Percentiles rank a stretch among this genome's conserved stretches.
These are phyloP conservation scores for Streptanthus diversifolius DNA, from an alignment of 345 rosid species.

Conservation along the genomic window DNA sequence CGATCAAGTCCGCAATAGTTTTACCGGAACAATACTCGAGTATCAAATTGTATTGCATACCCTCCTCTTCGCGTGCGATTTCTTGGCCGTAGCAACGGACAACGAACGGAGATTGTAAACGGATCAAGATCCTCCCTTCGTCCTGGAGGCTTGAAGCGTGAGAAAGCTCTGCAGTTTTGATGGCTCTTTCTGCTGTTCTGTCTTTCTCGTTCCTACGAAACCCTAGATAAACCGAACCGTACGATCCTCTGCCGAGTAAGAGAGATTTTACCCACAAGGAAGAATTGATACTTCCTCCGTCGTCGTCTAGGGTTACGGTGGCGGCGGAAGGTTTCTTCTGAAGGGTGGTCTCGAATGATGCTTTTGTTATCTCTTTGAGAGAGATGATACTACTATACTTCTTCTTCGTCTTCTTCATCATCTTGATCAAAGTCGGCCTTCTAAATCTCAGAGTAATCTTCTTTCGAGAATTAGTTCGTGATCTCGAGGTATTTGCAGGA, in stretches of 20 bases:
- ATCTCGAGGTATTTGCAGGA: too few species aligned
- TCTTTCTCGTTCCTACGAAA: background rate
- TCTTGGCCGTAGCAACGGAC: constrained; percentile 6
- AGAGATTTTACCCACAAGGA: constrained; percentile 9
- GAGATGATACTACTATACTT: background rate
- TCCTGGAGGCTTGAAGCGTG: background rate
- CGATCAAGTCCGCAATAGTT: background rate
- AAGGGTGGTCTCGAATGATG: background rate
- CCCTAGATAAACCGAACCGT: constrained; percentile 14
- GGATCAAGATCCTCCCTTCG: background rate
- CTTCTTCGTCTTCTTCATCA: background rate
- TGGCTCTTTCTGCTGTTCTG: background rate
- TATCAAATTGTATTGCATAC: background rate
- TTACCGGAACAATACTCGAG: constrained; percentile 14
- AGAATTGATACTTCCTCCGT: background rate
- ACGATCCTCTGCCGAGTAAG: constrained; percentile 12
- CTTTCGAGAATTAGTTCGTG: background rate
- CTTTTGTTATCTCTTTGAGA: background rate
- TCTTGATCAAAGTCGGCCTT: background rate
- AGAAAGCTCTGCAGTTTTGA: constrained; percentile 5
- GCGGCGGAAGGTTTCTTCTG: background rate
- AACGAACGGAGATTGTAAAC: background rate
- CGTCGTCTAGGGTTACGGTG: background rate
- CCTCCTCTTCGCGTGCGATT: background rate
- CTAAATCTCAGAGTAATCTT: background rate